Base-by-base conservation (phyloP, 768 basidiomycete species). In the Amanita jacksonii region DNA sequence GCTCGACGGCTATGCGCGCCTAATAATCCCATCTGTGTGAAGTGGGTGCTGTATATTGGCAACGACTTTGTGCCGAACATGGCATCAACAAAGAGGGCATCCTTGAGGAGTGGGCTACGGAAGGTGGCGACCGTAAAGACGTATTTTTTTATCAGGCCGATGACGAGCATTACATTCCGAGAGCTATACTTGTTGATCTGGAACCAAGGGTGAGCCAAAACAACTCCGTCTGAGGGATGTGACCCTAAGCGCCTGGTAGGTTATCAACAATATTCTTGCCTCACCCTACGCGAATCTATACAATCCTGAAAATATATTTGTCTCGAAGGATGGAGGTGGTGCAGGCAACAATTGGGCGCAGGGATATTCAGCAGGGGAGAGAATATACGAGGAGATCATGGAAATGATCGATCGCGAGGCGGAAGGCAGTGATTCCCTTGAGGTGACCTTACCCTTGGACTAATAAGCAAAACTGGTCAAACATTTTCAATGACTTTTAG, bases 121-220 rank as follows among this genome's bases (percentile, higher is more conserved):
- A 93, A 54, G 88, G 87, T 15, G 89, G 89, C 7, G 96, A 99
- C 64, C 74, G 96, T 54, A 99, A 98, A 59, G 96, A 99, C 65
- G 94, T 96, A 20, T 99, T 99, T 67, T 99, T 99, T 68, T 98
- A 99, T 61, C 94, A 98, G 62, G 96, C 96, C n/a, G 96, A 99
- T 60, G 96, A 99, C 57, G 96, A 98, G 61, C 93, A 96, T 56
- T 99, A 98, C 62, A 93, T 99, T 48, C 96, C 96, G 1, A 77
- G 96, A 41, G 90, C 96, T 4, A 94, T 99, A 49, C 74, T 99
- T 30, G 81, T 98, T 48, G 96, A 99, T 63, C 75, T 96, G 20
- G 96, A 99, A 59, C 96, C 96, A 15, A 75, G 96, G 60, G 94
- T 96, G 57, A 60, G 81, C 68, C 19, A 38, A 13, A 44, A 22